Base-by-base conservation (phyloP, 306 rosid species). In the Cicer yamashitae region DNA sequence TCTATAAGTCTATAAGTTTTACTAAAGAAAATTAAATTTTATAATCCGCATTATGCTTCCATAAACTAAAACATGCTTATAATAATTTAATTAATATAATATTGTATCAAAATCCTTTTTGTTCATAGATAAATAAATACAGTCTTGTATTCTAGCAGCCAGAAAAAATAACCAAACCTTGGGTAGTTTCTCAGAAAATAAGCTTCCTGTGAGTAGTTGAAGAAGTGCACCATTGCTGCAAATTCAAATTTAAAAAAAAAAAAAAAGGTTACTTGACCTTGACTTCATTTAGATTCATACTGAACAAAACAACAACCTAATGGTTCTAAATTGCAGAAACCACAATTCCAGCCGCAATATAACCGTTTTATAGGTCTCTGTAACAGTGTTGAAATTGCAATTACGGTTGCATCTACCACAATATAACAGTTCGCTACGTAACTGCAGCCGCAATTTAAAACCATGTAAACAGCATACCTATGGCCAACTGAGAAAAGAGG, bases 401-500 rank as follows among this genome's bases (percentile, higher is more conserved):
- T 30, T 30, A 30, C 37, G 34, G 34, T 30, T 30, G 5, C 34
- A 30, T 30, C 37, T 5, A 30, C 5, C 34, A 30, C 34, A 30
- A 30, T 30, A 30, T 30, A 30, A 30, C 6, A 30, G 37, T 30
- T 30, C 1, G 6, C 37, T 30, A 30, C 37, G 37, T 30, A 30
- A 30, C 5, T 30, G 6, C 37, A 30, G 37, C 6, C 37, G 3
- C 37, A 30, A 0, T 30, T 30, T 30, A 30, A 30, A 30, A 30
- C 37, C 37, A 30, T 30, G 37, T 30, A 30, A 30, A 30, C 13
- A 7, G 7, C 39, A n/a, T 30, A 91, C 98, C 98, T 93, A 79
- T 92, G 99, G 62, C 96, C 99, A 77, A 94, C 96, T 30, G 87
- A 87, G 74, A 91, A 91, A 18, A 94, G 75, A 2, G 98, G 93